phyloP scores from a whole-genome alignment of 2,329 filamentous ascomycete genomes.

The Coleophoma cylindrospora region DNA sequence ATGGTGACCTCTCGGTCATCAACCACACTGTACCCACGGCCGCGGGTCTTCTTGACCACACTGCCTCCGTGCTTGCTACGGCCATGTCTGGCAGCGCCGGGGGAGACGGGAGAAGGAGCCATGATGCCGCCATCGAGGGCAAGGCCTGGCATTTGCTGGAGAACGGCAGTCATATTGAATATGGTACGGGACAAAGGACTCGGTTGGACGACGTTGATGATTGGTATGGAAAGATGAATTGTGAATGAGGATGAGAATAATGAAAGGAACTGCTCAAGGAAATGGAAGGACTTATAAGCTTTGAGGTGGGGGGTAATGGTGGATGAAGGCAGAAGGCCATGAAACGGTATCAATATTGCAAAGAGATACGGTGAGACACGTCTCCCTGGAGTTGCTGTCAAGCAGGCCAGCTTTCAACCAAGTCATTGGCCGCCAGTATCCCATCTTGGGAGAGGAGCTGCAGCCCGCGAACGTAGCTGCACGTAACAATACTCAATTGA shows the following conservation, averaged over 20 bases:
- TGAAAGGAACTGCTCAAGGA: neutral
- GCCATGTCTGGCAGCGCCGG: conserved; percentile 24
- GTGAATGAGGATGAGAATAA: neutral
- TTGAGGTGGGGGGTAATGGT: neutral
- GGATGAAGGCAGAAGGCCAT: neutral
- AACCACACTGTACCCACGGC: conserved; percentile 34
- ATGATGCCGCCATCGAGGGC: conserved; percentile 24
- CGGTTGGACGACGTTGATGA: neutral
- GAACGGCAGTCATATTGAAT: conserved; percentile 23
- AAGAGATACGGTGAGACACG: conserved; percentile 1
- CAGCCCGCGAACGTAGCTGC: neutral
- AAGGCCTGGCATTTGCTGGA: conserved; percentile 19
- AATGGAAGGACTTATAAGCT: neutral
- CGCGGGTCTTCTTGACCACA: conserved; percentile 25
- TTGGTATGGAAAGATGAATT: neutral
- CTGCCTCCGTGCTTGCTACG: conserved; percentile 24
- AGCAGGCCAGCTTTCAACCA: neutral
- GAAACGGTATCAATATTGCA: conserved; percentile 1
- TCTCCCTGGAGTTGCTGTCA: neutral
- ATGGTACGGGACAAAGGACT: conserved; percentile 2
- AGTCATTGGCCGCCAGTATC: neutral
- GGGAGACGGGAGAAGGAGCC: conserved; percentile 25
- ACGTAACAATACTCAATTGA: neutral
- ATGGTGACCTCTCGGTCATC: conserved; percentile 35
- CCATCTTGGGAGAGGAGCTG: neutral